A percentile compares a stretch with the other conserved stretches of the same genome.
These are phyloP conservation scores for Pichia sp. DNA, from an alignment of 1,139 yeast genomes.

Conservation along the genomic window DNA sequence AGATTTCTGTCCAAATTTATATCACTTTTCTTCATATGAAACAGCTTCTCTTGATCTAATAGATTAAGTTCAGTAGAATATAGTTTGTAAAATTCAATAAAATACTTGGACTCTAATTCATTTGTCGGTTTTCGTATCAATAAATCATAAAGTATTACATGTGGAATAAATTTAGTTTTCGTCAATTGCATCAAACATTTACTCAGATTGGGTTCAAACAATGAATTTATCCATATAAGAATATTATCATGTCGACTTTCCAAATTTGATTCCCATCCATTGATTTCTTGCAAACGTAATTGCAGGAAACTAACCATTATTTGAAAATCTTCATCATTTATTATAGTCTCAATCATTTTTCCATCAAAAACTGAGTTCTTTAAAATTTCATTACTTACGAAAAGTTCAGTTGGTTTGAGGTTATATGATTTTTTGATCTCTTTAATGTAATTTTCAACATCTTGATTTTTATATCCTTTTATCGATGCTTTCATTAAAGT, in stretches of 20 bases:
- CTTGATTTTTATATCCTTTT: slow-evolving; percentile 33
- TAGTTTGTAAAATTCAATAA: slow-evolving; percentile 20
- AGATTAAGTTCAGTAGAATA: slow-evolving; percentile 16
- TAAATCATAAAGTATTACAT: slow-evolving; percentile 26
- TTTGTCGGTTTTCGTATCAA: slow-evolving; percentile 25
- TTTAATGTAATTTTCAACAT: slow-evolving; percentile 7
- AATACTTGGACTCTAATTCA: slow-evolving; percentile 24
- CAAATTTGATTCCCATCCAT: slow-evolving; percentile 17
- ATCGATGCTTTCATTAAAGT: slow-evolving; percentile 54
- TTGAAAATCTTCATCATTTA: slow-evolving; percentile 12
- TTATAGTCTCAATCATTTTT: slow-evolving; percentile 5
- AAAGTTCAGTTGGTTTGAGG: slow-evolving; percentile 9
- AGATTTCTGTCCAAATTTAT: slow-evolving; percentile 16
- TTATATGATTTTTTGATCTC: slow-evolving; percentile 1
- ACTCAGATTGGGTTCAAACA: slow-evolving; percentile 21
- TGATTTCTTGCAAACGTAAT: slow-evolving; percentile 17
- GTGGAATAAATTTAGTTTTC: slow-evolving; percentile 23
- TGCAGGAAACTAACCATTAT: slow-evolving; percentile 18
- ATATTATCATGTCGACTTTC: slow-evolving; percentile 21
- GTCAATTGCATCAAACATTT: slow-evolving; percentile 28
- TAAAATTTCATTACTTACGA: slow-evolving; percentile 9
- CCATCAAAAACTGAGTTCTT: slow-evolving; percentile 10
- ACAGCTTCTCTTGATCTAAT: slow-evolving; percentile 25
- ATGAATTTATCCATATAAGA: slow-evolving; percentile 26
- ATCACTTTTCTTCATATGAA: slow-evolving; percentile 19